Evolutionary conservation across 2,329 filamentous ascomycete species (phyloP), one percentile per base, ranked within the genome.

Genomic region (Aspergillus jensenii): DNA sequence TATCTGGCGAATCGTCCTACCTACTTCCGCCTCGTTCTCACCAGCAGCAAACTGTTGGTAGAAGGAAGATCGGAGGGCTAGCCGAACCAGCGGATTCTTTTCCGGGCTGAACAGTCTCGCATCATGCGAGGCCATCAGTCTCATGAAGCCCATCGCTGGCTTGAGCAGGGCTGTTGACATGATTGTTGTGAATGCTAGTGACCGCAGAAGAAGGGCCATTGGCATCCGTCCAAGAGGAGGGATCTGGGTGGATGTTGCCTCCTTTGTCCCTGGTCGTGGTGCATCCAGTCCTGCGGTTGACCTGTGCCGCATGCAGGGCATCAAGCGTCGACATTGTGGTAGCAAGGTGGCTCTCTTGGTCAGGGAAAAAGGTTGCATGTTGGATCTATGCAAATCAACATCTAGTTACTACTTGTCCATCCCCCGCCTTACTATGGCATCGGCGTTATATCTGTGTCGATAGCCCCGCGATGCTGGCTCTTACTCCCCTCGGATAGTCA

Each of bases 31-130:
- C 11, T 71, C 65, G 23, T 74, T 79, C 77, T 93, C 90, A 35
- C 93, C 93, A 0, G 91, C 91, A 73, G 93, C 96, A 76, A 96
- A 96, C 69, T 96, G 93, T 15, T 87, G 86, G 72, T 96, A 96
- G 70, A 96, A 43, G 40, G 40, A 43, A 2, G 44, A 31, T 31
- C 44, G 44, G 11, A 46, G 44, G 21, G 44, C 19, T 4, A 46
- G 1, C 21, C 21, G 44, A 7, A 46, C n/a, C 5, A 46, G 44
- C 9, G 12, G 44, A 31, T 46, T 46, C 44, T 46, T 46, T 25
- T 46, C 19, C 21, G 44, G 44, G 15, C 9, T 46, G 44, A 46
- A 46, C 6, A 46, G 25, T 21, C 44, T 5, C 8, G 44, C 44
- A 11, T 46, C 21, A 12, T 46, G 19, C 6, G 21, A 5, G 2